phyloP scores from a whole-genome alignment of 2,329 filamentous ascomycete species.

The Ophiostoma quercus region DNA sequence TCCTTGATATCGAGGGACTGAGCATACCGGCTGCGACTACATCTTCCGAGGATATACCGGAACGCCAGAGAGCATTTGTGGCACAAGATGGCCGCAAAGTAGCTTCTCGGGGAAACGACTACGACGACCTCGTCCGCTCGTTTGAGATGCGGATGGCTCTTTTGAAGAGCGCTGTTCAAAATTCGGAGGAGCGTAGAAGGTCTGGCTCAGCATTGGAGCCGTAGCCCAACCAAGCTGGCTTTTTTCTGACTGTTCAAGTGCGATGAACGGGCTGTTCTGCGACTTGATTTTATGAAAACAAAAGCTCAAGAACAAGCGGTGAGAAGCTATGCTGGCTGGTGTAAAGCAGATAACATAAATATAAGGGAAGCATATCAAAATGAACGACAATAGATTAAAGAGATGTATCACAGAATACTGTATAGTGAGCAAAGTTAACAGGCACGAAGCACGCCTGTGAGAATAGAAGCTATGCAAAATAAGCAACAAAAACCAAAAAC shows the following conservation, averaged over 20 bases:
- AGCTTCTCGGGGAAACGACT: conserved; percentile 37
- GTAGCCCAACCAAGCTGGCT: conserved; percentile 27
- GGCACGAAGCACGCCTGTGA: not conserved
- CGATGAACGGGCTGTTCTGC: too few species aligned
- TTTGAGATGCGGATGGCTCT: conserved; percentile 55
- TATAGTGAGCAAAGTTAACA: not conserved
- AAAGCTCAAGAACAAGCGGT: too few species aligned
- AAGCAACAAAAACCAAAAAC: not conserved
- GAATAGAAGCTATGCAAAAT: not conserved
- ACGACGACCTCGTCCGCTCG: conserved; percentile 48
- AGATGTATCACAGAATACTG: not conserved
- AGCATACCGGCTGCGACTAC: not conserved
- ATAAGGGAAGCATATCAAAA: not conserved
- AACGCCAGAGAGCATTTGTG: not conserved
- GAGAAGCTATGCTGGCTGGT: too few species aligned
- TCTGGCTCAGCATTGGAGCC: not conserved
- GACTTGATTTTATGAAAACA: too few species aligned
- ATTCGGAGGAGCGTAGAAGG: conserved; percentile 38
- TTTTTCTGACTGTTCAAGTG: too few species aligned
- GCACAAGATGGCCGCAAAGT: not conserved
- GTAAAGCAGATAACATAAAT: not conserved
- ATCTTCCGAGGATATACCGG: not conserved
- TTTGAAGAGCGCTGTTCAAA: conserved; percentile 50
- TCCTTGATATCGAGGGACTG: conserved; percentile 58
- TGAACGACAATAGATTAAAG: conserved; percentile 2